These are phyloP conservation scores for Grigorovia jiainica DNA, from an alignment of 805 yeast genomes.

Conservation along the genomic window DNA sequence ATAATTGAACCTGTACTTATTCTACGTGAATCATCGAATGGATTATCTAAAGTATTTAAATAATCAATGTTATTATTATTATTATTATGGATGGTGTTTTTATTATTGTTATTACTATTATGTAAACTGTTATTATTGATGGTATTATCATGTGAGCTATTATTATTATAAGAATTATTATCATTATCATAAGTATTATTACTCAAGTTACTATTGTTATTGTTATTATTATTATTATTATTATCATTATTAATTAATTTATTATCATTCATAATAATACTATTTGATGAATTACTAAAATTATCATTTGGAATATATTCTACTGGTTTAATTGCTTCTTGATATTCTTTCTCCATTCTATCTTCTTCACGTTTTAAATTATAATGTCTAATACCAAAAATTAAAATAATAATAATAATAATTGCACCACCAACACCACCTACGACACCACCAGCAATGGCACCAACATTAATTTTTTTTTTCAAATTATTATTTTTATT, in stretches of 20 bases:
- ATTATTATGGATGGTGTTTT: background rate
- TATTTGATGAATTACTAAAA: slow-evolving; percentile 5
- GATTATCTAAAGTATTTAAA: slow-evolving; percentile 31
- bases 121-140: background rate
- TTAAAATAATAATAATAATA: slow-evolving; percentile 31
- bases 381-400: slow-evolving; percentile 32
- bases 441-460: slow-evolving; percentile 55
- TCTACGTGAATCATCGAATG: slow-evolving; percentile 72
- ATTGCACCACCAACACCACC: slow-evolving; percentile 45
- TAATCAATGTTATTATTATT: slow-evolving; percentile 19
- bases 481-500: slow-evolving; percentile 3
- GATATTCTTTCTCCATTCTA: slow-evolving; percentile 47
- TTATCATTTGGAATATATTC: slow-evolving; percentile 14
- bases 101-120: background rate
- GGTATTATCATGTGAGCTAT: too few species aligned
- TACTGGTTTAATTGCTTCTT: slow-evolving; percentile 45
- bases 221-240: slow-evolving; percentile 1
- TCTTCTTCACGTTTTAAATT: slow-evolving; percentile 35
- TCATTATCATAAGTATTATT: background rate
- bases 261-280: slow-evolving; percentile 4
- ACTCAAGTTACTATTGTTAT: slow-evolving; percentile 1
- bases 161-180: background rate
- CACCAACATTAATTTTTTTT: slow-evolving; percentile 34
- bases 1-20: slow-evolving; percentile 80
- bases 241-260: background rate